Base-by-base conservation (phyloP, 345 rosid genomes). In the Lenwebbia sp. region DNA sequence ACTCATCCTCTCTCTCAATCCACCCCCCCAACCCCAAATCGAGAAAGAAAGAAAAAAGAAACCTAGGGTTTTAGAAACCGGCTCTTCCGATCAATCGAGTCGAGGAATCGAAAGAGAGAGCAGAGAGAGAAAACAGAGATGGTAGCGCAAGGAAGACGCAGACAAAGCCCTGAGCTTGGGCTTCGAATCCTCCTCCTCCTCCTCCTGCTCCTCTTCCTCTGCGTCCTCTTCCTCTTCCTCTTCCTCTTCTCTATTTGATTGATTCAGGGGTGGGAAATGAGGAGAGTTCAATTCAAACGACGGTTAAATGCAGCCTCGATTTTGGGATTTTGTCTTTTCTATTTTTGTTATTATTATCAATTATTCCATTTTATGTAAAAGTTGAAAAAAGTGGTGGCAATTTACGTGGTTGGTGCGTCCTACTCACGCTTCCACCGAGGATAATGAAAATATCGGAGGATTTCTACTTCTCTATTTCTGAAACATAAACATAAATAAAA, bases 1-100 rank as follows among this genome's bases (percentile, higher is more conserved):
- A 89, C 94, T 97, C 99, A 95, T 94, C 88, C 86, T 51, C 55
- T 50, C 47, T 10, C 28, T 14, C 54, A 14, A 15, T 10, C 26
- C 47, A 17, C 81, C 23, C 13, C 81, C 7, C 81, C 5, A 52
- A 21, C 26, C 81, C 81, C 25, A 33, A 70, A 70, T 70, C 81
- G 25, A 70, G 37, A 30, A 62, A 30, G 75, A 62, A 0, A 28
- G 10, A 13, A 60, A 60, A 50, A 50, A 37, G 6, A 5, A 37
- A 33, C 47, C 81, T 70, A 70, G 81, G 81, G 81, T 70, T 37
- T 10, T 19, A 70, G 47, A 37, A 37, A 70, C 22, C 7, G 7
- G 26, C 81, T 41, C 47, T 70, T 70, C 81, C 47, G 47, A 70
- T 65, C 76, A 30, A 65, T 70, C 78, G 44, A 33, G 76, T 17